Conservation (phyloP, 345 rosid genomes). For the Barbarea vulgaris region DNA sequence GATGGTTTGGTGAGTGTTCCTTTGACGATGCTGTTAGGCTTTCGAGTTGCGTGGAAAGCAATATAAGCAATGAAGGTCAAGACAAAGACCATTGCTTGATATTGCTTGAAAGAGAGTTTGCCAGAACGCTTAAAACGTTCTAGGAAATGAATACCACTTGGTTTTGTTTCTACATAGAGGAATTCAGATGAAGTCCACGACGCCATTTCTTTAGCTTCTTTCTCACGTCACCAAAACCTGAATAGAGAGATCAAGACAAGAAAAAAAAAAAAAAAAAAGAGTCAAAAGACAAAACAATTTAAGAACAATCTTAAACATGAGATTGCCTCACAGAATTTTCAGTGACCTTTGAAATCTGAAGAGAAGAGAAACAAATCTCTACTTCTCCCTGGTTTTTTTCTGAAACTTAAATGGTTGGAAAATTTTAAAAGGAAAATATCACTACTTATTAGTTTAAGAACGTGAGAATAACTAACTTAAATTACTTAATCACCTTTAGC, state of each 20-base stretch:
- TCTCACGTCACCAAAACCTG: slow-evolving; percentile 3
- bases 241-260: slow-evolving; percentile 4
- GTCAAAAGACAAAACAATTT: background rate
- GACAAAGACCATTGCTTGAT: slow-evolving; percentile 72
- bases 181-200: slow-evolving; percentile 43
- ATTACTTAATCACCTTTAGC: background rate
- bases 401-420: slow-evolving; percentile 21
- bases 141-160: slow-evolving; percentile 61
- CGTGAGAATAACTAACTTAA: slow-evolving; percentile 38
- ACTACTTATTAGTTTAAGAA: slow-evolving; percentile 29
- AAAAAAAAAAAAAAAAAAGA: slow-evolving; percentile 2
- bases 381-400: background rate
- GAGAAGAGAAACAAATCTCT: slow-evolving; percentile 4
- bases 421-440: background rate
- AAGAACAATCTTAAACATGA: background rate
- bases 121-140: slow-evolving; percentile 51
- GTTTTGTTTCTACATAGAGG: slow-evolving; percentile 48
- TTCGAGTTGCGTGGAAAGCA: slow-evolving; percentile 80
- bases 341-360: slow-evolving; percentile 5
- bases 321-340: background rate
- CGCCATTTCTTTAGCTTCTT: slow-evolving; percentile 29
- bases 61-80: slow-evolving; percentile 77
- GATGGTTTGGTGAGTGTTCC: slow-evolving; percentile 68
- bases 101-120: slow-evolving; percentile 60
- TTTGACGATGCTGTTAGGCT: slow-evolving; percentile 89